These are phyloP conservation scores for Pythium apleroticum DNA, from an alignment of 352 stramenopile species.

Conservation along the genomic window DNA sequence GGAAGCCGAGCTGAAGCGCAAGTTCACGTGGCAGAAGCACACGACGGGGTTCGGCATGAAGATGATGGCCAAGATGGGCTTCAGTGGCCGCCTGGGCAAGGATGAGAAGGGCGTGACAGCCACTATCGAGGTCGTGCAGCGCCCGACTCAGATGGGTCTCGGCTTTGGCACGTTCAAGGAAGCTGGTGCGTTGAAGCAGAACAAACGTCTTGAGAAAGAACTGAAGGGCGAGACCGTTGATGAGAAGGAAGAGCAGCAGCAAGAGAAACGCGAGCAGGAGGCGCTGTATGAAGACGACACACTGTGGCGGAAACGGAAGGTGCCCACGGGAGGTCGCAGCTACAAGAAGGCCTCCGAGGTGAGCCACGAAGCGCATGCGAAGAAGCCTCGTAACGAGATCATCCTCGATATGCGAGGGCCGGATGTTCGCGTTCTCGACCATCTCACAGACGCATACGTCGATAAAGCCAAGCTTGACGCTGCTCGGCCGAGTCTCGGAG, in stretches of 20 bases:
- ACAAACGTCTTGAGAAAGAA: conserved; percentile 91
- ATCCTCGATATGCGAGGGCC: conserved; percentile 91
- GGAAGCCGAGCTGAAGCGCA: conserved; percentile 30
- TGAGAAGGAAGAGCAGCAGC: conserved; percentile 37
- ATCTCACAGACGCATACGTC: conserved; percentile 68
- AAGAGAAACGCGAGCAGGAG: conserved; percentile 30
- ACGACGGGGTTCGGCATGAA: conserved; percentile 96
- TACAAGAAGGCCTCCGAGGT: conserved; percentile 75
- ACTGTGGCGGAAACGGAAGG: conserved; percentile 81
- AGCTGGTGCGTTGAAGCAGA: conserved; percentile 89
- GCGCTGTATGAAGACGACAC: conserved; percentile 64
- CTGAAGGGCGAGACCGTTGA: conserved; percentile 75
- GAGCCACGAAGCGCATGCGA: conserved; percentile 45
- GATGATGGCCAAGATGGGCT: conserved; percentile 96
- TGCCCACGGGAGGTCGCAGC: conserved; percentile 35
- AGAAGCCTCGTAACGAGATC: conserved; percentile 57
- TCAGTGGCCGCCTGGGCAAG: conserved; percentile 91
- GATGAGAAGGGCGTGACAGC: conserved; percentile 91
- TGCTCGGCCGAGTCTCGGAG: conserved; percentile 73
- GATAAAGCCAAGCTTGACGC: conserved; percentile 41
- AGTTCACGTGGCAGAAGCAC: conserved; percentile 93
- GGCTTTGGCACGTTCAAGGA: conserved; percentile 95
- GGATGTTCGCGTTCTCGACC: conserved; percentile 66
- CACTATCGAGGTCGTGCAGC: conserved; percentile 93
- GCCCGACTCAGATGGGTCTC: conserved; percentile 91